These are phyloP conservation scores for Hortiboletus flavorubellus DNA, from an alignment of 768 basidiomycete genomes.

Conservation along the genomic window DNA sequence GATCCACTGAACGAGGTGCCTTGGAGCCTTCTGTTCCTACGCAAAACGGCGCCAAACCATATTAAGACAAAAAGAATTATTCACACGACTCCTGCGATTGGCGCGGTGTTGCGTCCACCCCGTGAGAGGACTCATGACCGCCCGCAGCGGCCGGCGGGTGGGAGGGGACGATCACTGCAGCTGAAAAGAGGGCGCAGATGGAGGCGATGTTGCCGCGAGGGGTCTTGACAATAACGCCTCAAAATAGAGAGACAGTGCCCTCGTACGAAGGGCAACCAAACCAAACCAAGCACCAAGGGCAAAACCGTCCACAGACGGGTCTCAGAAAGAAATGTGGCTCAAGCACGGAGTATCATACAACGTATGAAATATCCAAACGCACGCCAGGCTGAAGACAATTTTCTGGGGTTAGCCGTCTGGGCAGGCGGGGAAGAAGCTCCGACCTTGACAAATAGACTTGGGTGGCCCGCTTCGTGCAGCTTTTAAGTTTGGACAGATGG, in stretches of 20 bases:
- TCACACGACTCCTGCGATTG: slow-evolving; percentile 12
- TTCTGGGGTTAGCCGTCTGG: slow-evolving; percentile 12
- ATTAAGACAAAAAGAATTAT: slow-evolving; percentile 4
- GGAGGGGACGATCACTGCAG: slow-evolving; percentile 3
- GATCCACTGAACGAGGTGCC: slow-evolving; percentile 8
- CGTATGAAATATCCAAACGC: slow-evolving; percentile 19
- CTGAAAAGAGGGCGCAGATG: slow-evolving; percentile 14
- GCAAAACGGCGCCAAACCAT: slow-evolving; percentile 8
- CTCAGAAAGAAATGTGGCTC: slow-evolving; percentile 7
- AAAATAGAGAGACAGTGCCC: slow-evolving; percentile 3
- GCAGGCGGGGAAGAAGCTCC: slow-evolving; percentile 18
- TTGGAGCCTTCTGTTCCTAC: slow-evolving; percentile 1
- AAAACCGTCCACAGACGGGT: not conserved
- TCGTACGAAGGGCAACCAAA: not conserved
- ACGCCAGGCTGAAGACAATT: slow-evolving; percentile 5
- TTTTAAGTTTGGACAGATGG: slow-evolving; percentile 15
- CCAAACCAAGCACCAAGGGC: slow-evolving; percentile 1
- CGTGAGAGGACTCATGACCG: slow-evolving; percentile 10
- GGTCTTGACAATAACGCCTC: not conserved
- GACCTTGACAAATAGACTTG: slow-evolving; percentile 19
- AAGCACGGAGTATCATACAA: slow-evolving; percentile 1
- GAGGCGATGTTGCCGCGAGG: slow-evolving; percentile 6
- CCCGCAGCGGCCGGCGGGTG: slow-evolving; percentile 4
- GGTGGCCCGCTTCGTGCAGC: slow-evolving; percentile 5
- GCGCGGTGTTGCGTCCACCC: slow-evolving; percentile 1